Conservation (phyloP, 495 filamentous ascomycete species). For the Aspergillus sclerotiicarbonarius region DNA sequence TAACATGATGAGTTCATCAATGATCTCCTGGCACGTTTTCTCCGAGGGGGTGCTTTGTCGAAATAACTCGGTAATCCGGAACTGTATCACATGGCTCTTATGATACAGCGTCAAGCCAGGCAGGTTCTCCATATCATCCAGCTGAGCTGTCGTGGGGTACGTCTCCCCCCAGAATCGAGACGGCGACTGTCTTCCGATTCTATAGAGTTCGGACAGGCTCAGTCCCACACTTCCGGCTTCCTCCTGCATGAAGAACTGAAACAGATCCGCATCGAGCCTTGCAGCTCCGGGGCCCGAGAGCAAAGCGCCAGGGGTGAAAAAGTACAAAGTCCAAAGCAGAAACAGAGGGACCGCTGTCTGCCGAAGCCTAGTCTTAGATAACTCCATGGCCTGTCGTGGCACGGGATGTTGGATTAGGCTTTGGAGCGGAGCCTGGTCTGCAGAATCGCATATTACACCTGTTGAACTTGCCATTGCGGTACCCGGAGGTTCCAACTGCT, state of each 20-base stretch:
- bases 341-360: conserved; percentile 32
- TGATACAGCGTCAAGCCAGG: conserved; percentile 29
- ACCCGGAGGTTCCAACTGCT: neutral
- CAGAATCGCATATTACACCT: neutral
- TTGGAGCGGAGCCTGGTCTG: too few relatives aligned
- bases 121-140: conserved; percentile 37
- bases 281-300: conserved; percentile 23
- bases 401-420: neutral
- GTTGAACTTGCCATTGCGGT: neutral
- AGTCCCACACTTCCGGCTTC: conserved; percentile 14
- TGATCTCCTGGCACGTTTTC: conserved; percentile 16
- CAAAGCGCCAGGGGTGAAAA: conserved; percentile 30
- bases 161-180: conserved; percentile 33
- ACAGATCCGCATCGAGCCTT: conserved; percentile 26
- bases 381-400: neutral
- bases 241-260: conserved; percentile 25
- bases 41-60: conserved; percentile 10
- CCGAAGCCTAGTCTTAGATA: conserved; percentile 11
- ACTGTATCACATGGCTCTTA: conserved; percentile 29
- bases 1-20: conserved; percentile 23
- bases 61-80: conserved; percentile 29
- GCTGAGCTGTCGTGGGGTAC: conserved; percentile 29
- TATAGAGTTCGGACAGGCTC: conserved; percentile 27
- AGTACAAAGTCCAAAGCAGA: conserved; percentile 36
- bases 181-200: conserved; percentile 33